Conservation (phyloP, 768 basidiomycete genomes). For the Termitomyces sp. region DNA sequence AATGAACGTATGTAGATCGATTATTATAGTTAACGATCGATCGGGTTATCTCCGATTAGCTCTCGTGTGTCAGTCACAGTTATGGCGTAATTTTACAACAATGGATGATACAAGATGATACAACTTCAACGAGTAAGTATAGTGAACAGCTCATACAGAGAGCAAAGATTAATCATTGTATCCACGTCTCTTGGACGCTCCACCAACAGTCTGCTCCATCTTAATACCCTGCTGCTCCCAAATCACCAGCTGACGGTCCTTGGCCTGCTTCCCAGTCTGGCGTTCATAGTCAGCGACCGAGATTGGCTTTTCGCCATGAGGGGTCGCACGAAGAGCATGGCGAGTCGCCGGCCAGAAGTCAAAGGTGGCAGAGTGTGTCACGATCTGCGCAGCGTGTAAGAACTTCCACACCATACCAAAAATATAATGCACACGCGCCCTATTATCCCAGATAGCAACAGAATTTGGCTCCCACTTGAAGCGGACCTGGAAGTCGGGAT, state of each 20-base stretch:
- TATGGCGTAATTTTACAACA: background rate
- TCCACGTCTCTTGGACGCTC: slow-evolving; percentile 39
- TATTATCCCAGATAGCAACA: slow-evolving; percentile 85
- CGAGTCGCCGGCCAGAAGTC: slow-evolving; percentile 78
- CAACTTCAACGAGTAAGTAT: background rate
- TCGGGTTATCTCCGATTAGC: slow-evolving; percentile 12
- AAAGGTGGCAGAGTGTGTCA: slow-evolving; percentile 77
- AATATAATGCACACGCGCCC: slow-evolving; percentile 37
- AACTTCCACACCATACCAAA: background rate
- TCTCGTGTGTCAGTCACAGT: too few species aligned
- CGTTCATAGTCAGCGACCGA: slow-evolving; percentile 71
- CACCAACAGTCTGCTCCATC: slow-evolving; percentile 27
- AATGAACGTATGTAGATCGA: slow-evolving; percentile 6
- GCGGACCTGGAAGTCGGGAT: slow-evolving; percentile 71
- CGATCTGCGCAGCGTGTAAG: slow-evolving; percentile 38
- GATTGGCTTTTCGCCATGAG: slow-evolving; percentile 75
- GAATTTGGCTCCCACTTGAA: slow-evolving; percentile 77
- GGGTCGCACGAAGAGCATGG: slow-evolving; percentile 79
- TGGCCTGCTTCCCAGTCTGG: slow-evolving; percentile 61
- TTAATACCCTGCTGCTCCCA: slow-evolving; percentile 65
- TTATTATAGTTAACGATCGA: slow-evolving; percentile 12
- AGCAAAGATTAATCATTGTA: slow-evolving; percentile 55
- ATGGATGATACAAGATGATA: too few species aligned
- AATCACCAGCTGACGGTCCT: slow-evolving; percentile 69
- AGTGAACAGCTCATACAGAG: background rate